Base-by-base conservation (phyloP, 768 basidiomycete species). In the Cystofilobasidium macerans region DNA sequence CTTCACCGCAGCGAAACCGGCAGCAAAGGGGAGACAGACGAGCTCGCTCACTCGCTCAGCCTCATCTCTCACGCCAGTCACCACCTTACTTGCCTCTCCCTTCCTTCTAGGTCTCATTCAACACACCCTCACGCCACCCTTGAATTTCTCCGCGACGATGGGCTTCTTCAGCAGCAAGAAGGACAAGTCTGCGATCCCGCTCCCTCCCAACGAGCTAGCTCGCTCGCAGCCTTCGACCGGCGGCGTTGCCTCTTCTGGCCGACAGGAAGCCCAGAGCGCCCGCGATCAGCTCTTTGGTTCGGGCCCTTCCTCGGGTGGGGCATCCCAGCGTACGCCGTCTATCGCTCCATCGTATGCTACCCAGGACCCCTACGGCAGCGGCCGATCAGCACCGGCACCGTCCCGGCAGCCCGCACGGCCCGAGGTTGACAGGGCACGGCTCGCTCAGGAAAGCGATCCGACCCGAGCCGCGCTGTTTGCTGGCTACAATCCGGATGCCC, bases 401-500 rank as follows among this genome's bases (percentile, higher is more conserved):
- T 16, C 42, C 22, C 32, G 47, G 22, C 5, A 3, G 33, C 35
- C 11, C 36, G n/a, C 32, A 35, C 63, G 28, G 43, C 54, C 38
- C 3, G 24, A 30, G 45, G 40, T 30, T 24, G 33, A 43, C 33
- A 30, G 26, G n/a, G 12, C 28, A 16, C 53, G 26, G 13, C 61
- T 24, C 9, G 38, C 16, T 56, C 32, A 57, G 26, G 61, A 68
- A 51, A 36, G 32, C 16, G 66, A 68, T 24, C 66, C 66, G 1
- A 30, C 48, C 22, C 35, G 66, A 22, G 66, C 61, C 3, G 66
- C 66, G 6, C 47, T 68, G 3, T 68, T 68, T 26, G 28, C 66
- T 16, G 66, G 66, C 22, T 68, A 68, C 66, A 68, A 68, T 54
- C 66, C 66, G 13, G 61, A 45, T 11, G 59, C 59, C 0, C 32